Evolutionary conservation across 805 yeast genomes (phyloP), one percentile per base, ranked within the genome.

Genomic region (Candida loeiensis): DNA sequence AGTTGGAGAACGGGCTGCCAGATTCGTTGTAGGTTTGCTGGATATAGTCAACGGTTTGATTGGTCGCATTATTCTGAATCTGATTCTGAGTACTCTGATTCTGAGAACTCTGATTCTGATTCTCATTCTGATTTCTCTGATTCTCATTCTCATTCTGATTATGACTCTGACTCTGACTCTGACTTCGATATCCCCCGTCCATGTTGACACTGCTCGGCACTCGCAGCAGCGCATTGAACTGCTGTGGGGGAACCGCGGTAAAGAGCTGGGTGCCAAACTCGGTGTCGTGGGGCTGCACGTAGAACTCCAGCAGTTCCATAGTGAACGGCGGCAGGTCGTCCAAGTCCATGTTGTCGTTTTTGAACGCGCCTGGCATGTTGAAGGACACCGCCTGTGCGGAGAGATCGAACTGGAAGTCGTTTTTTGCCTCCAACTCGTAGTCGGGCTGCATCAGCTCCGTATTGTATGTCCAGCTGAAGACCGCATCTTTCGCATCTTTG

Each of bases 281-380:
- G 21, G 9, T n/a, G 5, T n/a, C 28, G 6, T 7, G 9, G n/a
- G 9, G 31, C 13, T 27, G 31, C 16, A 14, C 15, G 13, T 27
- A 13, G 17, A 27, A 27, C 13, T 27, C 31, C 13, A 11, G 31
- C 31, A 27, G 31, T 27, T 59, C 69, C 12, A 65, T 53, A 6
- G 68, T 58, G 40, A 63, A 63, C 12, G 66, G 67, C 7, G 69
- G 69, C 14, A 59, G 53, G 20, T 60, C 66, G 38, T 65, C 71
- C 12, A 65, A 34, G 12, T 66, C 71, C 71, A 65, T 63, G 15
- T 32, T 42, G 24, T 46, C 50, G 20, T 44, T 47, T 21, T 50
- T 49, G 39, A 59, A 58, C 4, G 57, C 64, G 6, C 63, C 66
- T 7, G 65, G 64, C 51, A 55, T 55, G 33, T 40, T 53, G 28